Conservation (phyloP, 192 early-diverging fungal genomes). For the Cetraspora pellucida region DNA sequence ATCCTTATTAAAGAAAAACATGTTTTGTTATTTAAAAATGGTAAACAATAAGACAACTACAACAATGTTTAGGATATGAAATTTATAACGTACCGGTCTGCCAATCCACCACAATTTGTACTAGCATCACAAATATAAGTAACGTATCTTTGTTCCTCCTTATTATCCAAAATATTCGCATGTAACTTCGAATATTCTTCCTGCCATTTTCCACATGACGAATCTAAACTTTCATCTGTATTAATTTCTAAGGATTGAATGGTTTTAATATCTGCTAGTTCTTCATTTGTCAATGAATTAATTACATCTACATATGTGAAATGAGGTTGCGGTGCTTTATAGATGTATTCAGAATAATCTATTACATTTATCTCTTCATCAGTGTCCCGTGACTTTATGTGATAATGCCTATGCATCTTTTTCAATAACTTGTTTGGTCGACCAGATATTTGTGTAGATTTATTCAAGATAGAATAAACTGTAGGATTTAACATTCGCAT, state of each 20-base stretch:
- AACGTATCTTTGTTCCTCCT: slow-evolving; percentile 37
- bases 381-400: background rate
- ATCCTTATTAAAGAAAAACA: slow-evolving; percentile 12
- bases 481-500: background rate
- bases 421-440: background rate
- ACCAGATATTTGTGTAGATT: background rate
- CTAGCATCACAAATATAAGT: slow-evolving; percentile 44
- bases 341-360: slow-evolving; percentile 2
- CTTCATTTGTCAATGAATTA: background rate
- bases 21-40: too few species aligned
- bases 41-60: too few species aligned
- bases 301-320: slow-evolving; percentile 13
- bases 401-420: background rate
- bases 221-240: slow-evolving; percentile 12
- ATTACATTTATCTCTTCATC: background rate
- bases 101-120: slow-evolving; percentile 50
- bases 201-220: slow-evolving; percentile 48
- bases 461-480: too few species aligned
- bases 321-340: background rate
- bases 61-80: too few species aligned
- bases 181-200: slow-evolving; percentile 44
- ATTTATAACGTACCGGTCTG: slow-evolving; percentile 44
- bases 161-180: slow-evolving; percentile 16
- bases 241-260: background rate
- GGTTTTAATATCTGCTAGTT: background rate